These are phyloP conservation scores for Ceraceosorus bombacis DNA, from an alignment of 1,284 basidiomycete genomes.

Conservation along the genomic window DNA sequence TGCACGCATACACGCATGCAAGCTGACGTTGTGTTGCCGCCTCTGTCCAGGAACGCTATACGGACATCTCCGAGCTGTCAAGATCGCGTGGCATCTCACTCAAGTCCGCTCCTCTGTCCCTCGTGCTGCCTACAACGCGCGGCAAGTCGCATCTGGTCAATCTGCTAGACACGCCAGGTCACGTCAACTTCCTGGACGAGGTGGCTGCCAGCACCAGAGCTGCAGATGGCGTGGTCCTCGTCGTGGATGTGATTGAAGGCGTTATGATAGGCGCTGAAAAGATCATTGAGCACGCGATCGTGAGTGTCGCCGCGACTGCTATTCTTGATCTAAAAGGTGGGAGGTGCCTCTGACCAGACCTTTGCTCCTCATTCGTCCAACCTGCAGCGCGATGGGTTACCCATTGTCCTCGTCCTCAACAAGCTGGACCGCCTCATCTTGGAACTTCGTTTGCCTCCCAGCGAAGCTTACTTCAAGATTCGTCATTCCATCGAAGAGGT, in stretches of 20 bases:
- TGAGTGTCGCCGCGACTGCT: background rate
- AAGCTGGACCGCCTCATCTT: constrained; percentile 96
- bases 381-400: constrained; percentile 55
- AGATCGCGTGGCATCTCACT: constrained; percentile 84
- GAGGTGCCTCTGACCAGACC: too few species aligned
- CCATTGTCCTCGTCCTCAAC: constrained; percentile 90
- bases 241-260: constrained; percentile 52
- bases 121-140: constrained; percentile 74
- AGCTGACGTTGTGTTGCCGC: background rate
- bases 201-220: constrained; percentile 79
- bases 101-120: constrained; percentile 92
- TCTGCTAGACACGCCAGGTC: constrained; percentile 92
- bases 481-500: constrained; percentile 98
- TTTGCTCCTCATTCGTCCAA: too few species aligned
- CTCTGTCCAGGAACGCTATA: constrained; percentile 67
- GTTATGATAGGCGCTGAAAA: constrained; percentile 41
- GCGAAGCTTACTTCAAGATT: constrained; percentile 97
- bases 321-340: too few species aligned
- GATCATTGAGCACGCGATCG: constrained; percentile 35
- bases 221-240: constrained; percentile 85
- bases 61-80: constrained; percentile 85
- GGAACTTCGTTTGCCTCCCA: constrained; percentile 87
- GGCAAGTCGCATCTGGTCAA: constrained; percentile 92
- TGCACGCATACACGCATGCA: background rate
- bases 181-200: constrained; percentile 92